These are phyloP conservation scores for Echium plantagineum DNA, from an alignment of 257 asterid genomes.

Conservation along the genomic window DNA sequence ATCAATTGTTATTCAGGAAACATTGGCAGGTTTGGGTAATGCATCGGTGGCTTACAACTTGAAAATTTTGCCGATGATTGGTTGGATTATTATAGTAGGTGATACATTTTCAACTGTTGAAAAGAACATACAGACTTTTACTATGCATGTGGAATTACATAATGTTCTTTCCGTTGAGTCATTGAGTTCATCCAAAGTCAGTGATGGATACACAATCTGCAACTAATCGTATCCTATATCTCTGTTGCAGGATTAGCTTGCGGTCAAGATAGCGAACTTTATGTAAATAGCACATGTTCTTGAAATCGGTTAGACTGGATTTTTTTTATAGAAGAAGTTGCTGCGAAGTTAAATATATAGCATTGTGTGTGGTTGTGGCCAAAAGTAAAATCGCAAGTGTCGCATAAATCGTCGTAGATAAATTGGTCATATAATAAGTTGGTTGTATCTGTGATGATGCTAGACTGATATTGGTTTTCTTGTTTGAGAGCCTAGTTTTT, in stretches of 20 bases:
- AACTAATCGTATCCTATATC: background rate
- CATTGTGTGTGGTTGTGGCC: background rate
- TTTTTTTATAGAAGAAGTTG: background rate
- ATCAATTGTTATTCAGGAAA: constrained; percentile 33
- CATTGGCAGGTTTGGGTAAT: constrained; percentile 38
- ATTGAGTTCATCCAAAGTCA: background rate
- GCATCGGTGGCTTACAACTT: constrained; percentile 41
- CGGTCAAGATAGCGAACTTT: background rate
- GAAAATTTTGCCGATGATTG: constrained; percentile 43
- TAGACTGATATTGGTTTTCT: background rate
- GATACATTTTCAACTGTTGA: background rate
- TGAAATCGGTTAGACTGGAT: background rate
- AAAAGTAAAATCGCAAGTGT: background rate
- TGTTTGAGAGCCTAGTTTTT: background rate
- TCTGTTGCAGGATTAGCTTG: too few relatives aligned
- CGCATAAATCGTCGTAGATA: background rate
- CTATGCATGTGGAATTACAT: background rate
- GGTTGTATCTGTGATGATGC: background rate
- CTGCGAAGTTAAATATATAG: background rate
- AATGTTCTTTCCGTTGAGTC: background rate
- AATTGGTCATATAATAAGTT: background rate
- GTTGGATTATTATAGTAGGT: constrained; percentile 10
- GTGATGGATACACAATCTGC: background rate
- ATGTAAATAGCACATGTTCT: background rate
- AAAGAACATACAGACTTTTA: background rate